phyloP scores from a whole-genome alignment of 768 basidiomycete species.

The Suillus lakei region DNA sequence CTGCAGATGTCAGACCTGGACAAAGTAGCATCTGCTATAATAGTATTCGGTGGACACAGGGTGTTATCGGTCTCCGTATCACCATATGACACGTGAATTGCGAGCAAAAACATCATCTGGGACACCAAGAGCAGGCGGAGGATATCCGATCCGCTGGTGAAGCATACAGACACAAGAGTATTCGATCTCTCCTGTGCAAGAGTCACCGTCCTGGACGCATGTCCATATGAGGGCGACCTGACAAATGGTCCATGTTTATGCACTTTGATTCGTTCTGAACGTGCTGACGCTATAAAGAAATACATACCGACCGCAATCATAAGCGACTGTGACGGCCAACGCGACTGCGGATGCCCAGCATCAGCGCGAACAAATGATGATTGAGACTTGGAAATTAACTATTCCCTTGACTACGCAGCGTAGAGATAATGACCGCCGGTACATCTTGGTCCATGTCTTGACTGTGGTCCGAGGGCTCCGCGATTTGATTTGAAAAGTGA shows the following conservation, averaged over 20 bases:
- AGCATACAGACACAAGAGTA: not conserved
- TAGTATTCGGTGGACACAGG: not conserved
- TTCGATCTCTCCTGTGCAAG: not conserved
- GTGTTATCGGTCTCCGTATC: not conserved
- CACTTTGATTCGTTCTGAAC: not conserved
- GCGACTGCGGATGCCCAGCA: not conserved
- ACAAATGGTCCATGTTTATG: not conserved
- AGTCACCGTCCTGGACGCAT: not conserved
- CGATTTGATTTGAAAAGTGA: not conserved
- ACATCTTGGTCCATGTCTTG: not conserved
- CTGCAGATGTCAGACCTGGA: not conserved
- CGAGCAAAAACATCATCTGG: not conserved
- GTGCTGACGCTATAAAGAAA: not conserved
- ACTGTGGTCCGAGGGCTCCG: not conserved
- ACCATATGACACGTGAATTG: not conserved
- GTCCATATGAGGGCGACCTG: not conserved
- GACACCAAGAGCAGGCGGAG: not conserved
- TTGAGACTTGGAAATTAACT: not conserved
- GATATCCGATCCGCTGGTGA: not conserved
- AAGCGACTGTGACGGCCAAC: not conserved
- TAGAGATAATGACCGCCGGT: not conserved
- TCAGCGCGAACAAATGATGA: not conserved
- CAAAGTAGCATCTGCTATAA: not conserved
- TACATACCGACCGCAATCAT: not conserved
- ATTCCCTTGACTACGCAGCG: not conserved